phyloP scores from a whole-genome alignment of 176 grass and related monocot species.

The Aegilops bicornis region DNA sequence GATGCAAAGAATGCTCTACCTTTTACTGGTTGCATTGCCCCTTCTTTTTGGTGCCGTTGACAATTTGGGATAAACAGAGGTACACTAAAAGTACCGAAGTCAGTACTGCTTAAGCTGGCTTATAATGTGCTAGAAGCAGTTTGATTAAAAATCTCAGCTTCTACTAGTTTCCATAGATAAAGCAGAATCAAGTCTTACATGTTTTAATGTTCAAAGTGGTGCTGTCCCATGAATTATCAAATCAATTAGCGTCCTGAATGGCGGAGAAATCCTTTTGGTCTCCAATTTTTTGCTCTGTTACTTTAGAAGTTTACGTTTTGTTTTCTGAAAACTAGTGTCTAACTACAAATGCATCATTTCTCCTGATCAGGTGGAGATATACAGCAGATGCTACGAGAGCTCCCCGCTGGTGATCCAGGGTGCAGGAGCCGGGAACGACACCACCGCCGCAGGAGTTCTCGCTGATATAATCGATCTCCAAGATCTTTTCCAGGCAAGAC shows the following conservation, averaged over 20 bases:
- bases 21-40: background rate
- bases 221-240: background rate
- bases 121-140: background rate
- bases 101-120: background rate
- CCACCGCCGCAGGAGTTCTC: constrained; percentile 84
- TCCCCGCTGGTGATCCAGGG: constrained; percentile 94
- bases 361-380: constrained; percentile 78
- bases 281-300: background rate
- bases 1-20: background rate
- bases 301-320: background rate
- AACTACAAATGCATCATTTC: background rate
- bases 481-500: constrained; percentile 57
- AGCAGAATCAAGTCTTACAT: background rate
- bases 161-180: background rate
- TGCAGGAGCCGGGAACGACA: constrained; percentile 89
- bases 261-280: background rate
- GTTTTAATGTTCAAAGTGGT: background rate
- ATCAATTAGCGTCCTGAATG: background rate
- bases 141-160: background rate
- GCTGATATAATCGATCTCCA: constrained; percentile 83
- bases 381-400: constrained; percentile 82
- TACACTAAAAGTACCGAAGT: background rate
- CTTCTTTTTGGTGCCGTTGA: background rate
- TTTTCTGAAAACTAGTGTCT: background rate
- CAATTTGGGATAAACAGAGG: background rate